Conservation (phyloP, 2,329 filamentous ascomycete species). For the Penicillium italicum region DNA sequence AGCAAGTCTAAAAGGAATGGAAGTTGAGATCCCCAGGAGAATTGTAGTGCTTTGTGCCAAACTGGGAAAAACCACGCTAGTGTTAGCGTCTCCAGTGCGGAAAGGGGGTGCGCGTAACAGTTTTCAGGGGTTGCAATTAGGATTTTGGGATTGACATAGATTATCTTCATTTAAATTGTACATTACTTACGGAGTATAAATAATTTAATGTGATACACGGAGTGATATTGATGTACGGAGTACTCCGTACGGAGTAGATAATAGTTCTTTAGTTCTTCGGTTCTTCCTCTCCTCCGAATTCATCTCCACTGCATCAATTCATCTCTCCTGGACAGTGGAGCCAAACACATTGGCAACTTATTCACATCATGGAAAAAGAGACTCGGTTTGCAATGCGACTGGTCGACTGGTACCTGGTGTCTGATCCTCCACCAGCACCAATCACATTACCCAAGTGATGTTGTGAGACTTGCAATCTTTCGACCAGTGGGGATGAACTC, state of each 20-base stretch:
- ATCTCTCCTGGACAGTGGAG: background rate
- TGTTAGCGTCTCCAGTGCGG: slow-evolving; percentile 21
- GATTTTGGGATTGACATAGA: background rate
- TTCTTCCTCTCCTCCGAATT: too few relatives aligned
- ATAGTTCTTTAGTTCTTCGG: too few relatives aligned
- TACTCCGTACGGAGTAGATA: too few relatives aligned
- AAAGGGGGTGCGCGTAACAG: slow-evolving; percentile 22
- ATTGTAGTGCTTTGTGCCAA: background rate
- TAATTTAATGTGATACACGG: background rate
- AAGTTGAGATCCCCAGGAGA: slow-evolving; percentile 4
- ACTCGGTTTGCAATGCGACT: slow-evolving; percentile 5
- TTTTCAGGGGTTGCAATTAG: slow-evolving; percentile 7
- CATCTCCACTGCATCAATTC: background rate
- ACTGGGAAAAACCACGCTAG: slow-evolving; percentile 12
- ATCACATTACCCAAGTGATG: background rate
- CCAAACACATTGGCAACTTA: background rate
- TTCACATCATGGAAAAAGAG: slow-evolving; percentile 1
- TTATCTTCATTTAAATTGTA: too few relatives aligned
- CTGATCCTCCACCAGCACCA: background rate
- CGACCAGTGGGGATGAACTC: too few relatives aligned
- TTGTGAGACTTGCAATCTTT: background rate
- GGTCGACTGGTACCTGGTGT: background rate
- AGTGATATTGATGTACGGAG: too few relatives aligned
- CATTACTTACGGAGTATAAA: background rate
- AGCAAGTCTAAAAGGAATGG: slow-evolving; percentile 2